phyloP scores from a whole-genome alignment of 495 filamentous ascomycete genomes.

The Neurospora sp. region DNA sequence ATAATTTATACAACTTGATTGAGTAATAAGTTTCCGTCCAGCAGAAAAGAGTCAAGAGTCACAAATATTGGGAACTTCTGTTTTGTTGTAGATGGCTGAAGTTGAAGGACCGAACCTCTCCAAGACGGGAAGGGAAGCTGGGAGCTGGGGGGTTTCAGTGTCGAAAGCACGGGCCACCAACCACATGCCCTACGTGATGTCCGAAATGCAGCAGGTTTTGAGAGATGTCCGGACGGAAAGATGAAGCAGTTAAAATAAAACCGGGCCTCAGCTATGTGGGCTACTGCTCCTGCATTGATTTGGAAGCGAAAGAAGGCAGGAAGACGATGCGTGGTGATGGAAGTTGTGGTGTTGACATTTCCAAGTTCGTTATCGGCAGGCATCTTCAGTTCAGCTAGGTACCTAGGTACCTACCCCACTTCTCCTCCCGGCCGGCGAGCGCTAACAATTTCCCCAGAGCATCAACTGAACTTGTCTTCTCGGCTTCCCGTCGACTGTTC shows the following conservation, averaged over 20 bases:
- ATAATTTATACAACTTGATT: not conserved
- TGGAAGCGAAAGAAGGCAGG: not conserved
- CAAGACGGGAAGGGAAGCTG: not conserved
- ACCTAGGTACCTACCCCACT: not conserved
- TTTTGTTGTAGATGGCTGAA: not conserved
- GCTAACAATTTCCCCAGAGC: not conserved
- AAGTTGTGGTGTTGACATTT: not conserved
- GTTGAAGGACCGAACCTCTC: too few species aligned
- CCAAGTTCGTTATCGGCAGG: not conserved
- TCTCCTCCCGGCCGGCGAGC: not conserved
- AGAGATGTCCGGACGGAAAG: not conserved
- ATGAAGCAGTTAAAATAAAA: not conserved
- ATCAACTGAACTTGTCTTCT: not conserved
- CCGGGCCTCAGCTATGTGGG: not conserved
- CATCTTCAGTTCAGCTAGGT: not conserved
- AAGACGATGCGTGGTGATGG: not conserved
- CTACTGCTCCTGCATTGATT: not conserved
- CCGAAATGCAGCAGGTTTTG: not conserved
- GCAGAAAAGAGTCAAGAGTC: not conserved
- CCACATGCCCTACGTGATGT: not conserved
- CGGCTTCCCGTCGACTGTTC: not conserved
- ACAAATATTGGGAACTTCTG: not conserved
- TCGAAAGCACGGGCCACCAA: not conserved
- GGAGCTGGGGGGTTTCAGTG: not conserved
- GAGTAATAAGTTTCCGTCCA: not conserved